A percentile compares a stretch with the other conserved stretches of the same genome.
Evolutionary conservation across 225 moss, liverwort and hornwort genomes (phyloP).

Genomic region (Asterella californica): DNA sequence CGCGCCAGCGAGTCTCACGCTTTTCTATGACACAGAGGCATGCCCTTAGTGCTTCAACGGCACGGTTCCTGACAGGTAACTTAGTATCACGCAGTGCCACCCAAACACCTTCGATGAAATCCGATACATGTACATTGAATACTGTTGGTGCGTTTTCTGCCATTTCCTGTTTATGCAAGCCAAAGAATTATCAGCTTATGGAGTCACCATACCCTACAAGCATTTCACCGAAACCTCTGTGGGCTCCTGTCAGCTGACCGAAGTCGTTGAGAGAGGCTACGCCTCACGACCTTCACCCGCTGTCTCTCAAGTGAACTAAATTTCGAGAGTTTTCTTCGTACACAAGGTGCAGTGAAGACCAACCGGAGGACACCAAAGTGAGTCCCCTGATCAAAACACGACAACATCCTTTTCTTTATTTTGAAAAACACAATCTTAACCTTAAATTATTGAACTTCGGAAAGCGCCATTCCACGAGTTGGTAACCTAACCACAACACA

Average conservation of each 20-base stretch:
- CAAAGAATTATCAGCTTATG: background rate
- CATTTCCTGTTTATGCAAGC: constrained; percentile 73
- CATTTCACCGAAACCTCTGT: background rate
- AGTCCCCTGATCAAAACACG: too few species aligned
- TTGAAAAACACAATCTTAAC: too few species aligned
- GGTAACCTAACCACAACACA: too few species aligned
- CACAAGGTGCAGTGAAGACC: background rate
- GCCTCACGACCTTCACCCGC: background rate
- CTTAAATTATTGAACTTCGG: too few species aligned
- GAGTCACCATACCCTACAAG: background rate
- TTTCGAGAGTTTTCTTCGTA: background rate
- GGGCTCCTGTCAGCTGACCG: too few species aligned
- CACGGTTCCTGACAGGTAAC: constrained; percentile 75
- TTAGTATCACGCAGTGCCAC: constrained; percentile 85
- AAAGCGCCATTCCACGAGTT: too few species aligned
- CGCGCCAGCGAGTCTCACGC: constrained; percentile 98
- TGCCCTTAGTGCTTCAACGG: constrained; percentile 79
- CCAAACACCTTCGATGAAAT: constrained; percentile 97
- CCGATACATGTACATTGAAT: constrained; percentile 95
- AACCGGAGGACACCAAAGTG: background rate
- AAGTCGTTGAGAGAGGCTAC: background rate
- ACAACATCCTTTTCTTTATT: too few species aligned
- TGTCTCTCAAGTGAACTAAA: too few species aligned
- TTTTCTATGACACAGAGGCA: constrained; percentile 96
- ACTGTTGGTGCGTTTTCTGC: constrained; percentile 96